These are phyloP conservation scores for Trichoderma koningii DNA, from an alignment of 2,329 filamentous ascomycete genomes.

Conservation along the genomic window DNA sequence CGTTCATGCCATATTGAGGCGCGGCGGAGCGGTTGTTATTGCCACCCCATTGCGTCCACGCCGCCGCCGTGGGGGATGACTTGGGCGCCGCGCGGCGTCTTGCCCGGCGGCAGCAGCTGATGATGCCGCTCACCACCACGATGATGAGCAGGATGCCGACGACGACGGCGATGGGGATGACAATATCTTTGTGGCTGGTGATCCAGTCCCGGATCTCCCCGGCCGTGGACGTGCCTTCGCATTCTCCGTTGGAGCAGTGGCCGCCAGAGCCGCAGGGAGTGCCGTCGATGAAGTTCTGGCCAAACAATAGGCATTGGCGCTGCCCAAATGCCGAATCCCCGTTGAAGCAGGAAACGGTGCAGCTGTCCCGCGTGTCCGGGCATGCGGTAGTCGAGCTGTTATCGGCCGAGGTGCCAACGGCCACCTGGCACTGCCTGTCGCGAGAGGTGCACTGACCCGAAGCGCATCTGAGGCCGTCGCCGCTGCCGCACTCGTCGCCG, in stretches of 20 bases:
- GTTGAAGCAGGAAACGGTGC: slow-evolving; percentile 74
- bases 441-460: slow-evolving; percentile 94
- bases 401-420: slow-evolving; percentile 74
- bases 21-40: background rate
- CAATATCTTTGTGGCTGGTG: slow-evolving; percentile 71
- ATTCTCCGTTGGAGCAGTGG: slow-evolving; percentile 75
- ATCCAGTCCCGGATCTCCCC: slow-evolving; percentile 78
- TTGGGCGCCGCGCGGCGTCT: slow-evolving; percentile 34
- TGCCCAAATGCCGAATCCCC: slow-evolving; percentile 11
- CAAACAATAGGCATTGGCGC: slow-evolving; percentile 68
- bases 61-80: slow-evolving; percentile 27
- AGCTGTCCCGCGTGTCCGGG: slow-evolving; percentile 54
- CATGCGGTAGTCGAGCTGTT: slow-evolving; percentile 82
- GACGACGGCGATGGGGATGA: slow-evolving; percentile 75
- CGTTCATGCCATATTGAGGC: background rate
- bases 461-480: slow-evolving; percentile 73
- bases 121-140: slow-evolving; percentile 67
- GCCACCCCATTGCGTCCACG: slow-evolving; percentile 28
- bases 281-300: slow-evolving; percentile 92
- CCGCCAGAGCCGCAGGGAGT: slow-evolving; percentile 82
- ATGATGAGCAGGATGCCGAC: slow-evolving; percentile 74
- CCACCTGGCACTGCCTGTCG: slow-evolving; percentile 81
- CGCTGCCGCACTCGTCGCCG: slow-evolving; percentile 70
- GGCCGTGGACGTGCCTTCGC: slow-evolving; percentile 67
- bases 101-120: slow-evolving; percentile 46